Percentiles rank a stretch among this genome's conserved stretches.
Conservation (phyloP, 768 basidiomycete genomes). For the Butyriboletus loyo region DNA sequence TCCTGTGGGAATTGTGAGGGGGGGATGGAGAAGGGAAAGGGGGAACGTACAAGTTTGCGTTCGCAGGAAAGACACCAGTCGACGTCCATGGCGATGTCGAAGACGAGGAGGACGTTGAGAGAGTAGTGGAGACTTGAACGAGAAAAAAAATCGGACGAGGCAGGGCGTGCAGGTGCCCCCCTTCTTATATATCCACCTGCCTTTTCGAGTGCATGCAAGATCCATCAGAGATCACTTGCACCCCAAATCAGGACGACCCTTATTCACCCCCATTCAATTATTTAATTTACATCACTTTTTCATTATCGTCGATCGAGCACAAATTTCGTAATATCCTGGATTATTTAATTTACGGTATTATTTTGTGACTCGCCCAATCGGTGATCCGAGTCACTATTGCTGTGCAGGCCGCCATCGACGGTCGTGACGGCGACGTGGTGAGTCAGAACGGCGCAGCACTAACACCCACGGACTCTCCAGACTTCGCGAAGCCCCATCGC, state of each 20-base stretch:
- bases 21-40: neutral
- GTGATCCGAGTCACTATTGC: conserved; percentile 5
- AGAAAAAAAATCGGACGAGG: conserved; percentile 19
- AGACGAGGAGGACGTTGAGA: neutral
- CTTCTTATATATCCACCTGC: conserved; percentile 31
- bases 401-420: neutral
- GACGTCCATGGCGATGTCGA: conserved; percentile 47
- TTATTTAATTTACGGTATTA: conserved; percentile 12
- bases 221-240: conserved; percentile 17
- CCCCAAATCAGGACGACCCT: conserved; percentile 19
- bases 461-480: conserved; percentile 14
- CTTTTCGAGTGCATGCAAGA: conserved; percentile 19
- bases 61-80: conserved; percentile 73
- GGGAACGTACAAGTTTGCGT: conserved; percentile 49
- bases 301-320: conserved; percentile 35
- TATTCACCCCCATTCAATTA: conserved; percentile 28
- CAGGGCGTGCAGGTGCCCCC: conserved; percentile 16
- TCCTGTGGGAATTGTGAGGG: conserved; percentile 14
- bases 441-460: conserved; percentile 25
- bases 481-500: conserved; percentile 20
- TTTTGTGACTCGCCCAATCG: conserved; percentile 3
- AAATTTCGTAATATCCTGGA: conserved; percentile 16
- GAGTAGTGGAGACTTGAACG: neutral
- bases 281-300: conserved; percentile 31
- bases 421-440: conserved; percentile 14